A percentile compares a stretch with the other conserved stretches of the same genome.
Conservation (phyloP, 345 rosid species). For the Orychophragmus violaceus region DNA sequence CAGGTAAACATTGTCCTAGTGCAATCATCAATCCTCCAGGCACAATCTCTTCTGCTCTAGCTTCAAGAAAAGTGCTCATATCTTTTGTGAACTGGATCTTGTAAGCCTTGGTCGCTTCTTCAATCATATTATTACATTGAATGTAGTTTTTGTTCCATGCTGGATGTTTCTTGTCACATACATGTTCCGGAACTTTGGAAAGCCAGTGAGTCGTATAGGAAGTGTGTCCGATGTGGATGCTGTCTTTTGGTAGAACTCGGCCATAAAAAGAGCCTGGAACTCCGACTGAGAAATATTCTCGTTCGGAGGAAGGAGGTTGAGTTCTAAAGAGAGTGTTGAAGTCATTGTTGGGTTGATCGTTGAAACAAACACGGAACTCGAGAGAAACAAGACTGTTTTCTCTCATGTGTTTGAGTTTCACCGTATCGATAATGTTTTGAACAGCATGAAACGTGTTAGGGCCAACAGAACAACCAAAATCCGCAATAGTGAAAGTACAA, state of each 20-base stretch:
- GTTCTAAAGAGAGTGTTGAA: slow-evolving; percentile 39
- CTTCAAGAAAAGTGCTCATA: slow-evolving; percentile 8
- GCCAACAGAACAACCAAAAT: slow-evolving; percentile 20
- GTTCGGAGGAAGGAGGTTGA: background rate
- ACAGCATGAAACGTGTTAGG: slow-evolving; percentile 20
- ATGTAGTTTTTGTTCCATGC: slow-evolving; percentile 29
- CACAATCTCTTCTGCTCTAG: slow-evolving; percentile 33
- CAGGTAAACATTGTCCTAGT: slow-evolving; percentile 3
- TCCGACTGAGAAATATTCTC: slow-evolving; percentile 18
- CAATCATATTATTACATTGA: background rate
- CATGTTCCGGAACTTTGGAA: slow-evolving; percentile 21
- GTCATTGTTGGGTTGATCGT: slow-evolving; percentile 33
- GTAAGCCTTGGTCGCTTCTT: slow-evolving; percentile 27
- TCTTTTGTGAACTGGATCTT: slow-evolving; percentile 25
- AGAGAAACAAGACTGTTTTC: background rate
- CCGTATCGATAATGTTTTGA: slow-evolving; percentile 6
- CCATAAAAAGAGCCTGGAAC: slow-evolving; percentile 35
- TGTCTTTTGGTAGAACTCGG: slow-evolving; percentile 24
- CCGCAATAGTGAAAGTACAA: background rate
- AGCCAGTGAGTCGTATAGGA: slow-evolving; percentile 29
- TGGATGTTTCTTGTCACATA: slow-evolving; percentile 2
- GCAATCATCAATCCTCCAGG: slow-evolving; percentile 27
- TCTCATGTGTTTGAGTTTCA: background rate
- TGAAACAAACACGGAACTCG: slow-evolving; percentile 34
- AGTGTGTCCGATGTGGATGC: slow-evolving; percentile 25